Evolutionary conservation across 2,329 filamentous ascomycete species (phyloP).

Genomic region (Fusarium sp.): DNA sequence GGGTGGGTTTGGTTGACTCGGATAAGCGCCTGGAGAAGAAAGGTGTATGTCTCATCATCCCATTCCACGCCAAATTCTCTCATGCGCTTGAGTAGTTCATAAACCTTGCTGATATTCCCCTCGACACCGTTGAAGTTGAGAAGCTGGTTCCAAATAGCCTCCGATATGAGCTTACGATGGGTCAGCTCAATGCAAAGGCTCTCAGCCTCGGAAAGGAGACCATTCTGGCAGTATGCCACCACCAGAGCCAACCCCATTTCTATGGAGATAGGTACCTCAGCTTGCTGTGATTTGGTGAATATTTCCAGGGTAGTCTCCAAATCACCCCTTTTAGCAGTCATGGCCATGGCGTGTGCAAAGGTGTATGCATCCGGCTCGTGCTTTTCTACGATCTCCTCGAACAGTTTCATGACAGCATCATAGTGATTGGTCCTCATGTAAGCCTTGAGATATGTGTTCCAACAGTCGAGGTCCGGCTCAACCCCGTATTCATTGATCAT

Average conservation of each 20-base stretch:
- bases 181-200: conserved; percentile 60
- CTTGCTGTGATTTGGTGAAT: conserved; percentile 68
- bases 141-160: conserved; percentile 81
- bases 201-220: conserved; percentile 49
- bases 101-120: conserved; percentile 61
- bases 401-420: conserved; percentile 69
- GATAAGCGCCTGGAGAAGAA: conserved; percentile 59
- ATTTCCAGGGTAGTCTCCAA: conserved; percentile 73
- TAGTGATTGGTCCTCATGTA: conserved; percentile 73
- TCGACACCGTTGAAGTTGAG: conserved; percentile 74
- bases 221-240: conserved; percentile 67
- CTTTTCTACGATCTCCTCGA: conserved; percentile 64
- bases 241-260: conserved; percentile 73
- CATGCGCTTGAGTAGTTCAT: conserved; percentile 61
- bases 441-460: conserved; percentile 81
- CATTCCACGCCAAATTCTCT: conserved; percentile 56
- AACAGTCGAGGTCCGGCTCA: conserved; percentile 67
- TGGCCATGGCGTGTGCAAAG: conserved; percentile 77
- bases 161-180: conserved; percentile 59
- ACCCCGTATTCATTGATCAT: conserved; percentile 65
- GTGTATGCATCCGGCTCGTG: conserved; percentile 68
- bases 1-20: conserved; percentile 59
- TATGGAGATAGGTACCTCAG: conserved; percentile 59
- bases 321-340: conserved; percentile 77
- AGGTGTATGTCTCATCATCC: conserved; percentile 59